Base-by-base conservation (phyloP, 2,329 filamentous ascomycete genomes). In the Apiospora kogelbergensis region DNA sequence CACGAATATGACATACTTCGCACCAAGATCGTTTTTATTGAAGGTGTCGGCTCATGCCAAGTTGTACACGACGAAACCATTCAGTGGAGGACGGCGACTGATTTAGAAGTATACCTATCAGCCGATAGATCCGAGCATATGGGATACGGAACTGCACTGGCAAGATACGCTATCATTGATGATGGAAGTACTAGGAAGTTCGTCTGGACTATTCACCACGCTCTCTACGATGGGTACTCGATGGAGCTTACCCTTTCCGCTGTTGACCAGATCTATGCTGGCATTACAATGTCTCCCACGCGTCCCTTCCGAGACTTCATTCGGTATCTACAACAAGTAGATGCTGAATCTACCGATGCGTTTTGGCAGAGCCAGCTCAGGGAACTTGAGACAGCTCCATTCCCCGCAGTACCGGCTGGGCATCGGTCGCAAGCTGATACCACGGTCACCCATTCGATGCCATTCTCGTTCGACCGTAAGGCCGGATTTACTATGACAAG, bases 341-440 rank as follows among this genome's bases (percentile, higher is more conserved):
- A 65, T n/a, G 37, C 37, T 6, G 24, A 26, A 42, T 24, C 63
- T 17, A 65, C 22, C n/a, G 63, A 42, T 4, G 24, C n/a, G 22
- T 65, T 42, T 13, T 65, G 63, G 63, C 37, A 42, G 13, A 10
- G 7, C n/a, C 41, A 65, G 37, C 63, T 65, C 37, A 44, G 20
- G 63, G 37, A 65, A 1, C 13, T 68, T 24, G 67, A 68, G n/a
- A 65, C 67, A 22, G 67, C 67, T 4, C 67, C 67, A 37, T 68
- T 68, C 42, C 67, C 67, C 17, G 41, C 63, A 26, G 57, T 63
- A 11, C 57, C 67, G 15, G 63, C 67, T 10, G 67, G 67, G 6
- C 67, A 68, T 44, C 41, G 20, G n/a, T 48, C 57, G 13, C 67
- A 68, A 24, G 67, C 67, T 45, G 57, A 68, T 37, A 68, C 37